Base-by-base conservation (phyloP, 2,329 filamentous ascomycete genomes). In the Escovopsis sp. region DNA sequence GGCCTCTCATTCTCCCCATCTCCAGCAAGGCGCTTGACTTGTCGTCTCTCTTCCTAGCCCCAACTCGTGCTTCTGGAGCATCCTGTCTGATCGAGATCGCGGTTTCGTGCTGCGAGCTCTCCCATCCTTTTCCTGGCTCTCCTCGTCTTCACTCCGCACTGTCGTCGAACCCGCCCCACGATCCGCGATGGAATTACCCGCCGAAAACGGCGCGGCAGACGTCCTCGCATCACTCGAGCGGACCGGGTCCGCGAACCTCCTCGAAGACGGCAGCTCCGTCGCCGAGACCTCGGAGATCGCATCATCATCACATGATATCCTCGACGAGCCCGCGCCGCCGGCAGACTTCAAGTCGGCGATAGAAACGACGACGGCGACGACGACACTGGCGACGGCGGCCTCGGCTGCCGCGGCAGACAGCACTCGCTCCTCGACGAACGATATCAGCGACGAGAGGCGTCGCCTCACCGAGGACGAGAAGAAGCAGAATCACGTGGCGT, bases 401-500 rank as follows among this genome's bases (percentile, higher is more conserved):
- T 6, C 36, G 11, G 36, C 16, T n/a, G 36, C 13, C 6, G 36
- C 36, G n/a, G 33, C 33, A 8, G 5, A 14, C 27, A 30, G 27
- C 27, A 11, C 13, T 9, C 33, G 33, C 33, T 15, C 5, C 33
- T 15, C n/a, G 2, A 48, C 27, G 5, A 30, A 30, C 11, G 27
- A 30, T 13, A 51, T 47, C 27, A 51, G 50, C 14, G 66, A 71
- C 24, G 68, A 70, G 39, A 71, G 68, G 57, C 66, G 66, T 34
- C 66, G 68, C 31, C 57, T 72, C 29, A 72, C 69, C 6, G 68
- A 71, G 43, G 66, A 68, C 39, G 68, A 72, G 53, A 72, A 72
- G 59, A 72, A 72, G 52, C 66, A 70, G 50, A 72, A 72, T 42
- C 69, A 72, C 49, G 71, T 72, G 46, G 67, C 66, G 40, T 72